These are phyloP conservation scores for Zygosaccharomyces sapae DNA, from an alignment of 1,139 yeast species.

Conservation along the genomic window DNA sequence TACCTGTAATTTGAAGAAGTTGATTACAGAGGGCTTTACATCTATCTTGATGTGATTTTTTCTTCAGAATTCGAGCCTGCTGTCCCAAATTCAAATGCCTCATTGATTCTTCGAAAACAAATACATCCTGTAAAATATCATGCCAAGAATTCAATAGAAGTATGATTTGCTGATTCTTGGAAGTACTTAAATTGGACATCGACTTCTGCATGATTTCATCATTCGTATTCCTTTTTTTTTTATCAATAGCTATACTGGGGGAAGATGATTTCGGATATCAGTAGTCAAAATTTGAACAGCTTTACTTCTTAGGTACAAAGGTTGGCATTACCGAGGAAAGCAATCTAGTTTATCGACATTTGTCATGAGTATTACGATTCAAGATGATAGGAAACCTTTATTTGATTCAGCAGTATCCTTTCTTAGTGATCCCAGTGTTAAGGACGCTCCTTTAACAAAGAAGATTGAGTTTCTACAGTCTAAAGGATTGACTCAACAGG, in stretches of 20 bases:
- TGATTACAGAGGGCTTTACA: conserved; percentile 34
- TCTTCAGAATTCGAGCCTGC: conserved; percentile 38
- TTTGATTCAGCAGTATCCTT: conserved; percentile 77
- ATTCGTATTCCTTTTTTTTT: background rate
- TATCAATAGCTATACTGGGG: background rate
- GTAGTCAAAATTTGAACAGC: background rate
- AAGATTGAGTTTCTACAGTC: conserved; percentile 83
- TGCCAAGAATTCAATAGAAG: conserved; percentile 14
- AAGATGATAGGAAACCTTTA: conserved; percentile 57
- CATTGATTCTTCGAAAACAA: conserved; percentile 37
- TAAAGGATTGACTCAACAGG: conserved; percentile 75
- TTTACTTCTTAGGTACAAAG: background rate
- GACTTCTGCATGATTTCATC: conserved; percentile 8
- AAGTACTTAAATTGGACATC: conserved; percentile 4
- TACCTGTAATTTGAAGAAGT: conserved; percentile 35
- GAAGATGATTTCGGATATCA: conserved; percentile 4
- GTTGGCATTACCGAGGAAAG: background rate
- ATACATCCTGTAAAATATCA: conserved; percentile 22
- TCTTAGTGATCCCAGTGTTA: conserved; percentile 71
- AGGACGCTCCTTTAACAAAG: conserved; percentile 72
- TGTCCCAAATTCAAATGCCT: conserved; percentile 40
- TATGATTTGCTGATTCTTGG: conserved; percentile 9
- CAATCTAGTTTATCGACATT: background rate
- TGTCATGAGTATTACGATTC: conserved; percentile 2
- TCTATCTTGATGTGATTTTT: conserved; percentile 33